Percentiles rank a stretch among this genome's conserved stretches.
Evolutionary conservation across 345 rosid species (phyloP).

Genomic region (Noccaea caerulescens): DNA sequence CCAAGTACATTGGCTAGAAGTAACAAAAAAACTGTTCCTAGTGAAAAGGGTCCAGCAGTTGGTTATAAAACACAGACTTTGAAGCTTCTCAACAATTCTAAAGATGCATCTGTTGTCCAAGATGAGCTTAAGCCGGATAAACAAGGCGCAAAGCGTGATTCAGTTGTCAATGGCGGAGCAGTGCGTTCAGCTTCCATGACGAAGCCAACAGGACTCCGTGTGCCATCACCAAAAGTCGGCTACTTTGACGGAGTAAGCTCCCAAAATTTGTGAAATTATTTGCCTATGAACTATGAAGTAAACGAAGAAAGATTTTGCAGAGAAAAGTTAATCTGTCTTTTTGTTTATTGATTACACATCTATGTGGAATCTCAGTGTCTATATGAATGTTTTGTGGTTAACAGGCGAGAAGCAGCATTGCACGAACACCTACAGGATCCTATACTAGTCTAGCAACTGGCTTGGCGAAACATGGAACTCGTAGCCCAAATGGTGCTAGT

Average conservation of each 20-base stretch:
- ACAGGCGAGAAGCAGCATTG: constrained; percentile 60
- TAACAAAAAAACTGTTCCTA: constrained; percentile 13
- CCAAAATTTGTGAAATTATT: constrained; percentile 33
- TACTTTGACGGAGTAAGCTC: constrained; percentile 93
- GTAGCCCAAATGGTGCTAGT: constrained; percentile 46
- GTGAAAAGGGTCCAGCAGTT: constrained; percentile 30
- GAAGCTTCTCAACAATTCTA: constrained; percentile 43
- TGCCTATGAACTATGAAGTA: background rate
- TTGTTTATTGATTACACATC: constrained; percentile 1
- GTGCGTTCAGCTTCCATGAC: constrained; percentile 46
- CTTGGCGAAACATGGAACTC: constrained; percentile 47
- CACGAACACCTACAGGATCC: constrained; percentile 56
- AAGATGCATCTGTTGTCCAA: constrained; percentile 45
- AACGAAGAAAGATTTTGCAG: constrained; percentile 9
- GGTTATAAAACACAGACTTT: constrained; percentile 39
- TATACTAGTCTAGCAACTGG: constrained; percentile 45
- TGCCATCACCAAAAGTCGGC: constrained; percentile 96
- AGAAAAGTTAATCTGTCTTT: constrained; percentile 9
- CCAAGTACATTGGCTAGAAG: constrained; percentile 53
- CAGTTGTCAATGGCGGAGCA: constrained; percentile 43
- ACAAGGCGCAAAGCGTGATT: constrained; percentile 44
- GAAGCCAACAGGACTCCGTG: constrained; percentile 83
- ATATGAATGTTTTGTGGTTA: constrained; percentile 30
- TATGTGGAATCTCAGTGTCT: constrained; percentile 24
- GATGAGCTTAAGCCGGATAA: constrained; percentile 40